Evolutionary conservation across 352 stramenopile genomes (phyloP).

Genomic region (Globisporangium radiosum): DNA sequence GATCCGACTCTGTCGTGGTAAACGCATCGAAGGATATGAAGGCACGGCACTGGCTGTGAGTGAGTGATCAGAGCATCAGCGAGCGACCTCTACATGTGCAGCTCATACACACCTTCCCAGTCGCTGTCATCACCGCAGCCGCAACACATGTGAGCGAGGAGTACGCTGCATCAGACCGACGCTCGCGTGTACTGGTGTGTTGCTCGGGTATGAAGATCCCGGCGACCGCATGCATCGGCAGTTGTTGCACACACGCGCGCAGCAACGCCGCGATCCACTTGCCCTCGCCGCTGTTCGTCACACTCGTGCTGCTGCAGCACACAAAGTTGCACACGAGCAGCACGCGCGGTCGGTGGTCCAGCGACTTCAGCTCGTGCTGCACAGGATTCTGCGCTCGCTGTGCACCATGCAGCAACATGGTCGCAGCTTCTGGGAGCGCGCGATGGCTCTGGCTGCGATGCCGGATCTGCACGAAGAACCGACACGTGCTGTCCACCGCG

Average conservation of each 20-base stretch:
- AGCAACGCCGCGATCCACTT: conserved; percentile 12
- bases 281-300: conserved; percentile 15
- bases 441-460: conserved; percentile 1
- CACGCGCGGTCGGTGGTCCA: conserved; percentile 1
- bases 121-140: conserved; percentile 1
- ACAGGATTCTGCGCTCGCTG: not conserved
- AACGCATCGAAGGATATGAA: not conserved
- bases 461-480: conserved; percentile 8
- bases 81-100: too few species aligned
- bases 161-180: not conserved
- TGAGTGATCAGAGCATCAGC: not conserved
- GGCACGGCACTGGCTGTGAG: not conserved
- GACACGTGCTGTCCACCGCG: conserved; percentile 3
- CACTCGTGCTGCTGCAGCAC: conserved; percentile 18
- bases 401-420: not conserved
- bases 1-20: not conserved
- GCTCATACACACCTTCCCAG: conserved; percentile 8
- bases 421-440: not conserved
- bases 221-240: conserved; percentile 8
- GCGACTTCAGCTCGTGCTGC: too few species aligned
- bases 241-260: conserved; percentile 6
- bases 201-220: conserved; percentile 1
- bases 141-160: not conserved
- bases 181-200: not conserved
- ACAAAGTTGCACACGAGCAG: conserved; percentile 31